phyloP scores from a whole-genome alignment of 73 alveolate genomes.

The Paraurostyla sp. region DNA sequence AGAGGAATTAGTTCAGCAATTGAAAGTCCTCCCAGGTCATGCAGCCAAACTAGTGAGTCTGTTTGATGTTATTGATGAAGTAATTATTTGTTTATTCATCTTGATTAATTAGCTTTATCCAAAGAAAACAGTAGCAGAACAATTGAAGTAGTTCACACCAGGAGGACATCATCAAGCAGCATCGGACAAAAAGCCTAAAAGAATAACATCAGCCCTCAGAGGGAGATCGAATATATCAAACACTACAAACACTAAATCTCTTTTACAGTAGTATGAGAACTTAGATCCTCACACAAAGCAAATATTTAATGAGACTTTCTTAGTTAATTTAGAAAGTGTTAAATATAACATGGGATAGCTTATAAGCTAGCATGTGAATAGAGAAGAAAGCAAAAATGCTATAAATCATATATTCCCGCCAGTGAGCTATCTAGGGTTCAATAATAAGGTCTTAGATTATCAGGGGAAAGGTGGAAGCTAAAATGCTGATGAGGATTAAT shows the following conservation, averaged over 20 bases:
- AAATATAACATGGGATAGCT: conserved; percentile 41
- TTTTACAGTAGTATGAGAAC: conserved; percentile 42
- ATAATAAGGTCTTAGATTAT: neutral
- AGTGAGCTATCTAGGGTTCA: conserved; percentile 14
- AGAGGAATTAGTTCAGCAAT: conserved; percentile 43
- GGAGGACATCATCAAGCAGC: neutral
- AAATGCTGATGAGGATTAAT: neutral
- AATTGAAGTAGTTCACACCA: conserved; percentile 47
- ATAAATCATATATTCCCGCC: conserved; percentile 64
- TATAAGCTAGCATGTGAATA: conserved; percentile 54
- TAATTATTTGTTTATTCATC: neutral
- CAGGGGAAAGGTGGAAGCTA: neutral
- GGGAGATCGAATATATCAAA: neutral
- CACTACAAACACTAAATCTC: conserved; percentile 42
- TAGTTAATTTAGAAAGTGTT: conserved; percentile 55
- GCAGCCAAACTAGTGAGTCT: conserved; percentile 61
- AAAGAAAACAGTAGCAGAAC: conserved; percentile 54
- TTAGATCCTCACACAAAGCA: conserved; percentile 61
- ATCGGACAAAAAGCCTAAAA: conserved; percentile 43
- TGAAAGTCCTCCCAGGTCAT: conserved; percentile 80
- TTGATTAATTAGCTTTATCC: conserved; percentile 74
- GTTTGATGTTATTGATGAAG: conserved; percentile 72
- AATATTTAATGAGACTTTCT: conserved; percentile 67
- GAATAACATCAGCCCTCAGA: conserved; percentile 10
- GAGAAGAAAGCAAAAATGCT: conserved; percentile 43